Evolutionary conservation across 495 filamentous ascomycete species (phyloP), one percentile per base, ranked within the genome.

Genomic region (Amphirosellinia nigrospora): DNA sequence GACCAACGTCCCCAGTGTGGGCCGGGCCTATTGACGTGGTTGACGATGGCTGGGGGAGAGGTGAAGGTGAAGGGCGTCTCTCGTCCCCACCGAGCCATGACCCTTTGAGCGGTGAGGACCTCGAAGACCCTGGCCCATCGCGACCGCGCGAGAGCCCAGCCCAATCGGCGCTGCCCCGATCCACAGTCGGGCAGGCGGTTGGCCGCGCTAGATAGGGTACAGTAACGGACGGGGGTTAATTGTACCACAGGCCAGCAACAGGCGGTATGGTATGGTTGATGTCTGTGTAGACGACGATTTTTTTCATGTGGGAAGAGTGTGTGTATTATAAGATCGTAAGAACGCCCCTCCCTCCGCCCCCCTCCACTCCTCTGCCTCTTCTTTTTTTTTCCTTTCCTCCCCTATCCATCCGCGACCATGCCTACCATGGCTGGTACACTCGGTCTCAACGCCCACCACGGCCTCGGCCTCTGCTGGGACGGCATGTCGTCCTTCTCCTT

Each of bases 341-440:
- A 38, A 8, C 11, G 19, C n/a, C 26, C 21, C 38, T 6, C 45
- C n/a, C n/a, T n/a, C n/a, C n/a, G n/a, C n/a, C n/a, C 32, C 26
- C 16, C 5, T 39, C 41, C 1, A 6, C 10, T 36, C 21, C 21
- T 11, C 13, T 13, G 9, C 8, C 16, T 34, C 16, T 6, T 32
- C 28, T 43, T n/a, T 41, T 63, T 30, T 34, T 46, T 36, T 7
- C 53, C n/a, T 36, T n/a, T n/a, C 28, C 11, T 9, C n/a, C 48
- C 36, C 55, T 48, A 46, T 23, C 53, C 68, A 56, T 58, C 36
- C 46, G 34, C 68, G 21, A n/a, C 68, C 68, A 70, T 70, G 68
- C 68, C 68, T 64, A 36, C 60, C 45, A 70, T 58, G 68, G 68
- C 68, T 70, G 68, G 68, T 70, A 69, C 67, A 19, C 45, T 69